Evolutionary conservation across 2,329 filamentous ascomycete species (phyloP).

Genomic region (Cladosporium velox): DNA sequence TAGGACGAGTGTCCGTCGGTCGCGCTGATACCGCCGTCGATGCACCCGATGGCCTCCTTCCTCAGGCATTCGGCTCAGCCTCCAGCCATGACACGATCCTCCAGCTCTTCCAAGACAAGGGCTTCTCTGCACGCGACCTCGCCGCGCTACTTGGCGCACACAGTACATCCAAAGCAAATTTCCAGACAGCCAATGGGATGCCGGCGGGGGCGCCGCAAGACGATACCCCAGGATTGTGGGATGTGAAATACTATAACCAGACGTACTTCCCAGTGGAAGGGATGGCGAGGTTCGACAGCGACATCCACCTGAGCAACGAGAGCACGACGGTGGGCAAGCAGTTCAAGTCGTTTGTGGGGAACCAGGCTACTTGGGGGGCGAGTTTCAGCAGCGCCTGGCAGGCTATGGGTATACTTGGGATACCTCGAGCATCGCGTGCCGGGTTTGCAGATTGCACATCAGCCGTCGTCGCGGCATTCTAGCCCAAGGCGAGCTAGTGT

Average conservation of each 20-base stretch:
- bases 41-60: conserved; percentile 50
- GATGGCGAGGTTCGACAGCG: conserved; percentile 36
- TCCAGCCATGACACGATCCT: conserved; percentile 44
- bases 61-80: conserved; percentile 44
- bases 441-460: conserved; percentile 24
- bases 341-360: conserved; percentile 40
- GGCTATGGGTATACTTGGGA: conserved; percentile 22
- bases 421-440: conserved; percentile 17
- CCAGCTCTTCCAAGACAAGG: conserved; percentile 53
- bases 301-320: conserved; percentile 36
- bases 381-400: conserved; percentile 25
- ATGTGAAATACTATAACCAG: conserved; percentile 51
- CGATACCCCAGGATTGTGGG: conserved; percentile 53
- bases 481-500: not conserved
- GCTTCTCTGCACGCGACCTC: conserved; percentile 53
- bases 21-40: conserved; percentile 47
- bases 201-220: conserved; percentile 47
- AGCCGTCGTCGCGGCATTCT: conserved; percentile 19
- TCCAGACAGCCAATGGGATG: conserved; percentile 31
- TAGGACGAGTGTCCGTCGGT: conserved; percentile 53
- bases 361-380: conserved; percentile 37
- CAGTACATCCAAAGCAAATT: conserved; percentile 50
- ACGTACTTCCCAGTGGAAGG: conserved; percentile 33
- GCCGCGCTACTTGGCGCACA: conserved; percentile 59
- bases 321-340: conserved; percentile 35